phyloP scores from a whole-genome alignment of 352 stramenopile genomes.

The Phytophthora cryptogea region DNA sequence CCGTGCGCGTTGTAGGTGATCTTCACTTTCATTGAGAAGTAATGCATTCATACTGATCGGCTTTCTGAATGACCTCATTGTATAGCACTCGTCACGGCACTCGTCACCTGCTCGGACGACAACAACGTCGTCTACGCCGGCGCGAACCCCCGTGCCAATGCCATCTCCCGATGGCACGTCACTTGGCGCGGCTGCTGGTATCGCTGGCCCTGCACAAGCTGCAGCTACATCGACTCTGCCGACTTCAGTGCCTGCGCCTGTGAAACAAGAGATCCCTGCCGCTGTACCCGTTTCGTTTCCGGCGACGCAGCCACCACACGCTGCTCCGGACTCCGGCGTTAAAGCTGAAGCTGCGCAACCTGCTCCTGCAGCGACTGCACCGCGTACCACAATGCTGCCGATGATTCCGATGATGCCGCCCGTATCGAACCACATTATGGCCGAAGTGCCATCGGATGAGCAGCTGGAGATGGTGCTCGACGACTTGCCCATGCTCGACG shows the following conservation, averaged over 20 bases:
- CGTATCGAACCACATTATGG: conserved; percentile 40
- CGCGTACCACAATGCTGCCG: conserved; percentile 11
- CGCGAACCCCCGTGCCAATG: conserved; percentile 17
- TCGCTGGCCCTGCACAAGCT: not conserved
- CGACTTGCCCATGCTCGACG: conserved; percentile 75
- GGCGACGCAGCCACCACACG: conserved; percentile 4
- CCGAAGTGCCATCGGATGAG: conserved; percentile 63
- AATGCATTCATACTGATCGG: not conserved
- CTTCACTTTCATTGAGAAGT: not conserved
- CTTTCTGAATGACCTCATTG: not conserved
- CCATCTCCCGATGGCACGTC: conserved; percentile 12
- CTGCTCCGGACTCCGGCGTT: not conserved
- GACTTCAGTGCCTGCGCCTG: not conserved
- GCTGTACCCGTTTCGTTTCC: not conserved
- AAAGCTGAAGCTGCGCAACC: conserved; percentile 17
- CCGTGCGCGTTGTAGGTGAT: conserved; percentile 46
- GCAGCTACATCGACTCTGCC: not conserved
- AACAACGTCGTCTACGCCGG: conserved; percentile 4
- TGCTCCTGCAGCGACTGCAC: conserved; percentile 2
- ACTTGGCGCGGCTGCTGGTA: not conserved
- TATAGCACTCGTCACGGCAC: conserved; percentile 37
- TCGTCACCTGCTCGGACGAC: conserved; percentile 27
- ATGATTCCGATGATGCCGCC: conserved; percentile 37
- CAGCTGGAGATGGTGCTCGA: conserved; percentile 74
- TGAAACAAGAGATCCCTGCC: conserved; percentile 17